phyloP scores from a whole-genome alignment of 2,329 filamentous ascomycete genomes.

The Colletotrichum sp. region DNA sequence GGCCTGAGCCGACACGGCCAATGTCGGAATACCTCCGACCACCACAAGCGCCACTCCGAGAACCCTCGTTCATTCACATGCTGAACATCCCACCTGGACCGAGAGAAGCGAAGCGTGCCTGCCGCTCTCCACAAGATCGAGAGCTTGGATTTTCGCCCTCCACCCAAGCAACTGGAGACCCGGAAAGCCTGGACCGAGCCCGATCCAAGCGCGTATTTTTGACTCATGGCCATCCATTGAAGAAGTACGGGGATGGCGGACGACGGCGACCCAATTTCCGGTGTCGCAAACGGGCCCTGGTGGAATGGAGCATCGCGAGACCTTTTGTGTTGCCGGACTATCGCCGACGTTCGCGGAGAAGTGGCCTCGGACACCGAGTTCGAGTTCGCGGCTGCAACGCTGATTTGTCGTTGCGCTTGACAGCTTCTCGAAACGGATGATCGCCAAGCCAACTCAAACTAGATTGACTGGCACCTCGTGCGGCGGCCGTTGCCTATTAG shows the following conservation, averaged over 20 bases:
- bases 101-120: not conserved
- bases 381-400: not conserved
- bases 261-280: not conserved
- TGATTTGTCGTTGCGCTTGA: not conserved
- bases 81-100: not conserved
- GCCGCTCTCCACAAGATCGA: not conserved
- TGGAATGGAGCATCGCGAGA: not conserved
- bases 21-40: not conserved
- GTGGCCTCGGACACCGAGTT: constrained; percentile 1
- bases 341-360: not conserved
- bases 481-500: not conserved
- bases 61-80: not conserved
- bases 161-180: not conserved
- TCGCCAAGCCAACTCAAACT: not conserved
- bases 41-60: not conserved
- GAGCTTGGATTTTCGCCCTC: not conserved
- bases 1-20: not conserved
- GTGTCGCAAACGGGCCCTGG: not conserved
- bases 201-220: not conserved
- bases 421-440: not conserved
- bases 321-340: not conserved
- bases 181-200: not conserved
- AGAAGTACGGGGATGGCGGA: not conserved
- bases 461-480: not conserved
- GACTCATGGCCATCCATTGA: not conserved